phyloP scores from a whole-genome alignment of 2,329 filamentous ascomycete species.

The Leptographium flavum region DNA sequence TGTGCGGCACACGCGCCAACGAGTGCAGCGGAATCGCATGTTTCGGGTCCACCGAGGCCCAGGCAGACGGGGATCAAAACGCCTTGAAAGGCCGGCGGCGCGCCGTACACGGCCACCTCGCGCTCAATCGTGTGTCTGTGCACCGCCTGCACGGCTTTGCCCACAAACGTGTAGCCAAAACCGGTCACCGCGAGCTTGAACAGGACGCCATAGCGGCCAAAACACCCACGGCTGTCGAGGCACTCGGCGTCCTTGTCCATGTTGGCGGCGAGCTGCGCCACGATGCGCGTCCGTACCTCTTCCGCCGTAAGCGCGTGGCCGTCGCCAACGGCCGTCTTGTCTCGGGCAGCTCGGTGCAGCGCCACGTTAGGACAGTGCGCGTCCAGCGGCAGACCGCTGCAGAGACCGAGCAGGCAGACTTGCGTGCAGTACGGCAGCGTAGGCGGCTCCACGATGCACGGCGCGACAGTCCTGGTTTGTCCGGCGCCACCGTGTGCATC shows the following conservation, averaged over 20 bases:
- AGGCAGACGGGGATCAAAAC: slow-evolving; percentile 1
- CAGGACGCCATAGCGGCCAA: slow-evolving; percentile 2
- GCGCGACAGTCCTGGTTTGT: too few relatives aligned
- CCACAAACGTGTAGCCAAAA: slow-evolving; percentile 6
- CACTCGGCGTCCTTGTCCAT: slow-evolving; percentile 1
- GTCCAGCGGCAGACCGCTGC: background rate
- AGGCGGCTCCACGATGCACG: background rate
- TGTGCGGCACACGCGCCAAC: too few relatives aligned
- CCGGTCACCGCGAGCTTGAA: slow-evolving; percentile 1
- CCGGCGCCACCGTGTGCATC: background rate
- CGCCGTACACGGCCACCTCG: background rate
- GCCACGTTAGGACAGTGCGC: slow-evolving; percentile 3
- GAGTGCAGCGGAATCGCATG: too few relatives aligned
- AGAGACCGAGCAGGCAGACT: slow-evolving; percentile 1
- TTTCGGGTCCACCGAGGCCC: too few relatives aligned
- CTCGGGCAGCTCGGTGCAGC: background rate
- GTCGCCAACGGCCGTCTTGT: background rate
- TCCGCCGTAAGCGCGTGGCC: background rate
- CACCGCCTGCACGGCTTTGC: background rate
- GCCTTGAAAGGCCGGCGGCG: background rate
- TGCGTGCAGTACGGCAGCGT: slow-evolving; percentile 5
- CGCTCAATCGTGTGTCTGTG: background rate
- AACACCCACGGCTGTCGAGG: background rate
- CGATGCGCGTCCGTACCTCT: background rate
- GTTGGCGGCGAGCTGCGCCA: slow-evolving; percentile 1